A percentile compares a stretch with the other conserved stretches of the same genome.
Evolutionary conservation across 257 asterid species (phyloP).

Genomic region (Nicotiana undulata): DNA sequence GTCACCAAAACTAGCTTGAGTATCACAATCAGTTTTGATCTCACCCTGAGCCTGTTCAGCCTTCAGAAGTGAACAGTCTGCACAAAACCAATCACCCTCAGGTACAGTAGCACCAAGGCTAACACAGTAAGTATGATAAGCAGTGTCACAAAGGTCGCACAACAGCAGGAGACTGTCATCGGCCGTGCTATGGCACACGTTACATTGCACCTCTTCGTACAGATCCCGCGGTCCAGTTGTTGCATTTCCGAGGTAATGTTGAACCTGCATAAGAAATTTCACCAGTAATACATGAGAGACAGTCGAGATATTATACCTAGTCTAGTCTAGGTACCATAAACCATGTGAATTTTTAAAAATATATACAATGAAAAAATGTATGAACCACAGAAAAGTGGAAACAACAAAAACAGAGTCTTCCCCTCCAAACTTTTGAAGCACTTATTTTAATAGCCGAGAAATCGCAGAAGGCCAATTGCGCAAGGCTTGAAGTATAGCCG

Average conservation of each 20-base stretch:
- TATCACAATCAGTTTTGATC: constrained; percentile 13
- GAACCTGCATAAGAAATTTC: constrained; percentile 32
- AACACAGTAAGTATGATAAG: constrained; percentile 63
- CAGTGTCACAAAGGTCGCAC: constrained; percentile 73
- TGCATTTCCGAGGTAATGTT: constrained; percentile 41
- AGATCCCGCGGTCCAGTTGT: constrained; percentile 38
- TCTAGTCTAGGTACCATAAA: not conserved
- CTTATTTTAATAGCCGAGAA: no score
- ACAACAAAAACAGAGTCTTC: no score
- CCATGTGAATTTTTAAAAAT: not conserved
- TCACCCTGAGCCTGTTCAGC: constrained; percentile 43
- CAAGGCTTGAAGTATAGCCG: no score
- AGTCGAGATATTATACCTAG: not conserved
- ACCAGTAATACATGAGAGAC: not conserved
- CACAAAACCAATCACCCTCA: constrained; percentile 83
- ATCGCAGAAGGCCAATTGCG: no score
- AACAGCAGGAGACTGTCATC: constrained; percentile 54
- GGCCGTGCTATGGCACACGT: constrained; percentile 33
- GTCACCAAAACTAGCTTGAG: constrained; percentile 11
- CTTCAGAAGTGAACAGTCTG: constrained; percentile 53
- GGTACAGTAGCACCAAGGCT: constrained; percentile 65
- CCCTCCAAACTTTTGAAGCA: no score
- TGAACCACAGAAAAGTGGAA: no score
- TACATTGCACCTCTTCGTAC: constrained; percentile 42
- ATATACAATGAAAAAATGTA: no score